Conservation (phyloP, 1,284 basidiomycete genomes). For the Xerocomus minutiporus region DNA sequence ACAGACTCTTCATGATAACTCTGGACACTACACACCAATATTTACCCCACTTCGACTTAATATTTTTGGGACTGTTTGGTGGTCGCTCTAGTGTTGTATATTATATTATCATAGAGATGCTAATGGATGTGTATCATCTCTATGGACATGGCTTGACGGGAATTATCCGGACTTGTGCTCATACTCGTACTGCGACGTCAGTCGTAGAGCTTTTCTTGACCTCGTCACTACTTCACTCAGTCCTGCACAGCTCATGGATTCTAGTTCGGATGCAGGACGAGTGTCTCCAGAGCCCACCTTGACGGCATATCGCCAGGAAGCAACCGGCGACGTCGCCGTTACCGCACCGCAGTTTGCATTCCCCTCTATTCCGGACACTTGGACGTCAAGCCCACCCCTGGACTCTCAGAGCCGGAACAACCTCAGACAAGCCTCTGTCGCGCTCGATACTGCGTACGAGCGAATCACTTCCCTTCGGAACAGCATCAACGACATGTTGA, state of each 20-base stretch:
- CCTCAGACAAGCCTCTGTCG: constrained; percentile 44
- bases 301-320: constrained; percentile 12
- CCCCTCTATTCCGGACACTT: constrained; percentile 8
- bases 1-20: constrained; percentile 3
- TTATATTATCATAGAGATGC: constrained; percentile 1
- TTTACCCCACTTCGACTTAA: background rate
- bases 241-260: constrained; percentile 21
- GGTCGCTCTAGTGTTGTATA: constrained; percentile 9
- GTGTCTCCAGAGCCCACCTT: constrained; percentile 11
- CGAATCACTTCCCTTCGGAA: constrained; percentile 49
- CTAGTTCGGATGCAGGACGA: constrained; percentile 9
- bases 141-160: background rate
- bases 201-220: background rate
- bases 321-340: constrained; percentile 4
- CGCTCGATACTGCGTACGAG: constrained; percentile 48
- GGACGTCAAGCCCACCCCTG: constrained; percentile 14
- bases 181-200: background rate
- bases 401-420: constrained; percentile 31
- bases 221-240: constrained; percentile 1
- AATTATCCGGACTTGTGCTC: background rate
- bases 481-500: constrained; percentile 38
- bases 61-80: constrained; percentile 7
- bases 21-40: constrained; percentile 4
- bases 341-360: constrained; percentile 7
- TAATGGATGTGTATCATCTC: constrained; percentile 2